Evolutionary conservation across 2,329 filamentous ascomycete genomes (phyloP), one percentile per base, ranked within the genome.

Genomic region (Chrysosporium keratinophilum): DNA sequence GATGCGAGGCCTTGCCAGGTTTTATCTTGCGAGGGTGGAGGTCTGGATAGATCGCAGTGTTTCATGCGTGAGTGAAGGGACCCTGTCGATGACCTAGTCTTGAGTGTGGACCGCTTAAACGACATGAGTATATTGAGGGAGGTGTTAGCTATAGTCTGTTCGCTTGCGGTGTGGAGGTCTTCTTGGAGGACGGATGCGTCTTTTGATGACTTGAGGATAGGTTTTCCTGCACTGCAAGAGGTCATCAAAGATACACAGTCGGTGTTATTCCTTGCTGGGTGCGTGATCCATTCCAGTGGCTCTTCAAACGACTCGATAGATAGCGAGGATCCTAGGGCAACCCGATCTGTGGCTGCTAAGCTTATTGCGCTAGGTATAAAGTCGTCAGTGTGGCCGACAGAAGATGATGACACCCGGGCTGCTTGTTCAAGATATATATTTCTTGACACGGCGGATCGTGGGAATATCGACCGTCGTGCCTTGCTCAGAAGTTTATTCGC

Each of bases 121-220:
- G 52, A 46, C 19, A 54, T 15, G 43, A 54, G 31, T 23, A 42
- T 12, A 28, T 56, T 56, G 14, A 52, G 41, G 1, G 51, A 43
- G 3, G 55, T 56, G 35, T 56, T 56, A 7, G 33, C 47, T 31
- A 19, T 28, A 12, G 55, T 56, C 28, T 54, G 17, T 12, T 37
- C 15, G 34, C 45, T 10, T 10, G 45, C 31, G 17, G 54, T 54
- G 33, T 35, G 20, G 1, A 35, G 45, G 7, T 43, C 20, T 34
- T 11, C 5, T 35, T 19, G 40, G 5, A 20, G 19, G n/a, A 14
- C n/a, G 15, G 17, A n/a, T n/a, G 4, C 20, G n/a, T 14, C 39
- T 34, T 14, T 17, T 7, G 12, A 14, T 10, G 50, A 33, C 28
- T 46, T 52, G 14, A 52, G 28, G 28, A 52, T 46, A 5, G 50